Percentiles rank a stretch among this genome's conserved stretches.
Conservation (phyloP, 116 monocot genomes). For the Trichopus zeylanicus region DNA sequence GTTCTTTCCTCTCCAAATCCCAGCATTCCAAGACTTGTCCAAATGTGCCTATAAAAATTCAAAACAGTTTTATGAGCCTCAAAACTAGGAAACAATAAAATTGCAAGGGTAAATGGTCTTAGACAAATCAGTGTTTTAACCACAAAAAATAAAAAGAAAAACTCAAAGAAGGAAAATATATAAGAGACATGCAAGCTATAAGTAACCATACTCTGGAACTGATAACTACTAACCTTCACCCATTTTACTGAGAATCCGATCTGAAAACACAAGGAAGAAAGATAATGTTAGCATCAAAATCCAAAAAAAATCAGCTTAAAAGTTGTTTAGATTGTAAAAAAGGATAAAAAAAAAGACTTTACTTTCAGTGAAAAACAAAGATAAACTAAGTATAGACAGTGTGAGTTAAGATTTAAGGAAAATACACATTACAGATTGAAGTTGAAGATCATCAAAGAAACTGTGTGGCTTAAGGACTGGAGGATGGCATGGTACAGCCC, state of each 20-base stretch:
- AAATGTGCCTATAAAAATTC: constrained; percentile 63
- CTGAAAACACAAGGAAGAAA: constrained; percentile 37
- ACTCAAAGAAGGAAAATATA: not conserved
- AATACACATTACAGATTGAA: too few species aligned
- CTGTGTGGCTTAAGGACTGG: too few species aligned
- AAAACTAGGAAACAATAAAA: not conserved
- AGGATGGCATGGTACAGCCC: too few species aligned
- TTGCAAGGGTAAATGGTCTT: not conserved
- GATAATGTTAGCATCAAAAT: not conserved
- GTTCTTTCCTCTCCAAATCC: constrained; percentile 66
- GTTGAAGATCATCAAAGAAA: too few species aligned
- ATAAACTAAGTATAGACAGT: too few species aligned
- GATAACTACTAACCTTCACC: constrained; percentile 83
- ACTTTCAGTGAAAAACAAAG: too few species aligned
- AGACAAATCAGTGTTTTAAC: too few species aligned
- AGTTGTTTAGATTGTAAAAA: not conserved
- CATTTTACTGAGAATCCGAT: constrained; percentile 92
- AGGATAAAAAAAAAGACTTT: too few species aligned
- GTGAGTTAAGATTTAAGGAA: too few species aligned
- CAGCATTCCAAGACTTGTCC: constrained; percentile 95
- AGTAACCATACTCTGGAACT: not conserved
- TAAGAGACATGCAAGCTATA: too few species aligned
- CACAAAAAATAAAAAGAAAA: not conserved
- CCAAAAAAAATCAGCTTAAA: not conserved
- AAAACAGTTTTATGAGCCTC: too few species aligned